Base-by-base conservation (phyloP, 768 basidiomycete genomes). In the Inosperma sp. region DNA sequence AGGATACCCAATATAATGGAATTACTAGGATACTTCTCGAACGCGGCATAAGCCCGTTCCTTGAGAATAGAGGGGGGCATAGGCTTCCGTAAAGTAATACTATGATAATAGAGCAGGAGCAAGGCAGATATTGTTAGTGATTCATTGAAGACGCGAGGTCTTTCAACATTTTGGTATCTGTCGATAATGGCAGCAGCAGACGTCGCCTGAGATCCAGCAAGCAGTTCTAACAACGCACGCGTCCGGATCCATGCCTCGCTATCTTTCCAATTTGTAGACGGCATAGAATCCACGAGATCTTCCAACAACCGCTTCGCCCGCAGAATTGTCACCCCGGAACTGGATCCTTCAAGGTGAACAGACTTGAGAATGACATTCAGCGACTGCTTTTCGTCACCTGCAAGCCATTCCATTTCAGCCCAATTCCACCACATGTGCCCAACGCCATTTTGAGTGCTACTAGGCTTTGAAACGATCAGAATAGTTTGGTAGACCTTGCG, bases 361-460 rank as follows among this genome's bases (percentile, higher is more conserved):
- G 83, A 75, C 17, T 72, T 76, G 37, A 84, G 63, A 35, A 83
- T 72, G 26, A 86, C 72, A 29, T 73, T 68, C 30, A 81, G 62
- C 12, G 83, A 76, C 27, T 75, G 71, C 26, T 79, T 75, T 16
- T 69, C 61, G 26, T 74, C 58, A 1, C 80, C 77, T 12, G 70
- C 63, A 9, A 88, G 62, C 89, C 89, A 93, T 65, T 90, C 88
- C 76, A 88, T 77, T 58, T 92, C 84, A 1, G 83, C 85, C 86
- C 88, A 92, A 57, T 84, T 80, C 82, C 83, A 89, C 86, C 86
- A 92, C 53, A 92, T 62, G 49, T 64, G 64, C 17, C 75, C 70
- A 13, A 67, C 60, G 26, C 71, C 76, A 4, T 61, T 60, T 26
- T 68, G 65, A 9, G 63, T 65, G 5, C 65, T 59, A 13, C 65